Evolutionary conservation across 163 green algal genomes (phyloP).

Genomic region (Volvox carteri): DNA sequence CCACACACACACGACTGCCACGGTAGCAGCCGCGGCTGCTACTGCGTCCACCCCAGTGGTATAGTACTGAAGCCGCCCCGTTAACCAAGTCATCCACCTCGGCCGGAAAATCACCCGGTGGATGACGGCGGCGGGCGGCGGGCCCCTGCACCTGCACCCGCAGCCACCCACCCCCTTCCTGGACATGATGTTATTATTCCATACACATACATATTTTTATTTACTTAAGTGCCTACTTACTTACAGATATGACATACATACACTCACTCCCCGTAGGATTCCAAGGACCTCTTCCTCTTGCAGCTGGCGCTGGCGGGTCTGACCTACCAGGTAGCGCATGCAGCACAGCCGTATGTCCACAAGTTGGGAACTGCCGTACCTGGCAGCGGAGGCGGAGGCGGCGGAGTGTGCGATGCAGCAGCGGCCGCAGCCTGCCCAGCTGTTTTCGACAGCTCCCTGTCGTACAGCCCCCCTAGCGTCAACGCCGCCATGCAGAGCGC

Average conservation of each 20-base stretch:
- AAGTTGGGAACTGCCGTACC: not conserved
- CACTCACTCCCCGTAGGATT: conserved; percentile 2
- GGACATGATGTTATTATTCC: not conserved
- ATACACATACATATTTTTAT: not conserved
- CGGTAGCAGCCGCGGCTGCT: too few species aligned
- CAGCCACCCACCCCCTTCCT: too few species aligned
- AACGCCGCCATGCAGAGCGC: conserved; percentile 18
- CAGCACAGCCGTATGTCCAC: conserved; percentile 41
- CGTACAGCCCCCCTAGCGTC: not conserved
- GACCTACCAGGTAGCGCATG: conserved; percentile 2
- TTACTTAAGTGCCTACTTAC: not conserved
- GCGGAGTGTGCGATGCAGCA: not conserved
- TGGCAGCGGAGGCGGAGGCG: not conserved
- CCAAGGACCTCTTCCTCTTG: conserved; percentile 47
- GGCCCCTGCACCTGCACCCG: too few species aligned
- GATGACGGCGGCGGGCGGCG: too few species aligned
- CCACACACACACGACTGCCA: too few species aligned
- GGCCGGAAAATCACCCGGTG: too few species aligned
- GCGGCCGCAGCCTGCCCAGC: not conserved
- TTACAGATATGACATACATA: not conserved
- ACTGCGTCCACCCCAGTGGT: too few species aligned
- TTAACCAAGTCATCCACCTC: too few species aligned
- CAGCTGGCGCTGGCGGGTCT: not conserved
- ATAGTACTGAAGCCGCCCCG: too few species aligned
- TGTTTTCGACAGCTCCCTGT: not conserved